Base-by-base conservation (phyloP, 768 basidiomycete species). In the Lentinula lateritia region DNA sequence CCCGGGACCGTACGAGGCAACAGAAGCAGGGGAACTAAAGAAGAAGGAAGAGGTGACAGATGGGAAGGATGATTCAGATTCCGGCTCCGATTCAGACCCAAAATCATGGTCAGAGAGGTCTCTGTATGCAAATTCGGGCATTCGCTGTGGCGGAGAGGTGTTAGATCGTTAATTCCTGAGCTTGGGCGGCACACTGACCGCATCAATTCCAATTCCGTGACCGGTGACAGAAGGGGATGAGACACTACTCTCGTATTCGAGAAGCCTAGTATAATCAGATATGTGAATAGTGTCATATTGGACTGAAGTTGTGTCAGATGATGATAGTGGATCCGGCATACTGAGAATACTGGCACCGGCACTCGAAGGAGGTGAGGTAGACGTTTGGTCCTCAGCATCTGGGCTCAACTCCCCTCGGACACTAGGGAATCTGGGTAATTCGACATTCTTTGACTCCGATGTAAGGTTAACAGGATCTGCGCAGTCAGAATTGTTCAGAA, bases 1-100 rank as follows among this genome's bases (percentile, higher is more conserved):
- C 32, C 20, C 45, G 10, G n/a, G 45, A 45, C 34, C 58, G n/a
- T 46, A 20, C 15, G 58, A 50, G 41, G 55, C 55, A 32, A 56
- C 55, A 12, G 58, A 59, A 12, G 58, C 58, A n/a, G 58, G 58
- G 18, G 58, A 59, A 41, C 58, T 59, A 36, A 59, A 59, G 46
- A 59, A 59, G 38, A 59, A 59, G 15, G 58, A 59, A 48, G 58
- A 59, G n/a, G 58, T 48, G 15, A 59, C 58, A 20, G 58, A 59
- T 48, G 58, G 58, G 38, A 59, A 59, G n/a, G 58, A 59, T 35
- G 58, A 59, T 50, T 59, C 58, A 10, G 58, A 59, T n/a, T 59
- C 56, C 42, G 39, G 20, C 7, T 58, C 58, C 9, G 48, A 50
- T 35, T 59, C 58, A 20, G 58, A 48, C 20, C 23, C 58, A 10